A percentile compares a stretch with the other conserved stretches of the same genome.
Conservation (phyloP, 768 basidiomycete genomes). For the Dioszegia crocea region DNA sequence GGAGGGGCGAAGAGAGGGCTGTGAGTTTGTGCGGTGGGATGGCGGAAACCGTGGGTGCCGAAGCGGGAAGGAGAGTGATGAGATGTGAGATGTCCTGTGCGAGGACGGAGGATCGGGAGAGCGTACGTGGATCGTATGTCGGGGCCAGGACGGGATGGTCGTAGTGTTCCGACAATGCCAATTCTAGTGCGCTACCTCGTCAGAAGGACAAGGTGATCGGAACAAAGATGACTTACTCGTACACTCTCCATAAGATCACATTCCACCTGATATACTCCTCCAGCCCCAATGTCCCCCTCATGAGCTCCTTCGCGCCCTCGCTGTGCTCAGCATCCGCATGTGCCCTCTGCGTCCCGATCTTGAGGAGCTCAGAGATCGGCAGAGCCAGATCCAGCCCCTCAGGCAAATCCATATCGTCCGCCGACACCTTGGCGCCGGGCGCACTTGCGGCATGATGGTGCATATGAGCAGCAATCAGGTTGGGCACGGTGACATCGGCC, state of each 20-base stretch:
- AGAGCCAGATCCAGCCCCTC: conserved; percentile 39
- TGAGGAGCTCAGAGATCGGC: conserved; percentile 52
- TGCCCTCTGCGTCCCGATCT: conserved; percentile 53
- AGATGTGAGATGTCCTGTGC: conserved; percentile 66
- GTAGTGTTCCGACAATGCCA: conserved; percentile 53
- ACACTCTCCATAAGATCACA: conserved; percentile 75
- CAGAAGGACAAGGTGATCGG: background rate
- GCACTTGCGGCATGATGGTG: background rate
- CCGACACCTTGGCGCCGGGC: background rate
- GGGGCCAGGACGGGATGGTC: conserved; percentile 62
- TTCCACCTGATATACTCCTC: conserved; percentile 67
- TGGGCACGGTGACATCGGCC: background rate
- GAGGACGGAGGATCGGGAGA: conserved; percentile 61
- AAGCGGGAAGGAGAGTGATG: conserved; percentile 54
- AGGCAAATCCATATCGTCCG: conserved; percentile 17
- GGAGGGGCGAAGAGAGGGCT: conserved; percentile 15
- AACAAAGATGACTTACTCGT: conserved; percentile 57
- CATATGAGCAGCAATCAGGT: background rate
- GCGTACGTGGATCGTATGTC: conserved; percentile 66
- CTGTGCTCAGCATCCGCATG: conserved; percentile 62
- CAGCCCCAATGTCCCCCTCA: conserved; percentile 59
- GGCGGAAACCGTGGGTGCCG: background rate
- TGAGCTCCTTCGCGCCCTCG: conserved; percentile 58
- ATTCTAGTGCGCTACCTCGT: conserved; percentile 39
- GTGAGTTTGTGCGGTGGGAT: background rate